Base-by-base conservation (phyloP, 495 filamentous ascomycete species). In the Coniosporium apollinis region DNA sequence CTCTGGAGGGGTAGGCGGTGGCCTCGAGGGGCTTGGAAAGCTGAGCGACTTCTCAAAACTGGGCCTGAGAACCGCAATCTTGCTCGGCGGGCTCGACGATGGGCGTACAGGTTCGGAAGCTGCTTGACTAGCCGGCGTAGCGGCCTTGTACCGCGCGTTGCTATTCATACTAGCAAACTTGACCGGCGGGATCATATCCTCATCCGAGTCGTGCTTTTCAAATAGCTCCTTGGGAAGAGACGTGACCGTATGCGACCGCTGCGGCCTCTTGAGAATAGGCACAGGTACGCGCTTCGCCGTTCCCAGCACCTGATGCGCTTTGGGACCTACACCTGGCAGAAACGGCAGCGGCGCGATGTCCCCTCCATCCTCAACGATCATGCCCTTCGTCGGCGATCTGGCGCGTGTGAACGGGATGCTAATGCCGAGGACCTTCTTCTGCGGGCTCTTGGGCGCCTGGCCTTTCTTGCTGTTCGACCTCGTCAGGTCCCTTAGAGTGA, bases 401-500 rank as follows among this genome's bases (percentile, higher is more conserved):
- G 48, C 45, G 19, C 17, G 19, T 3, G 38, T 22, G 13, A 37
- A 39, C 8, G 39, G 22, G 6, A 51, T 43, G 38, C 42, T 38
- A 21, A 58, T 44, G 6, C 51, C 53, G 26, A 58, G 46, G 20
- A 58, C 32, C 21, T 43, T 48, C 39, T 47, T 54, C 43, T 49
- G 52, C 2, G 55, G 55, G 21, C 53, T 58, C 44, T 52, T 58
- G 8, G 28, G 28, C 4, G 33, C 9, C 24, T 26, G 24, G 2
- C 13, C 13, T 26, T 8, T 26, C 24, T 8, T 9, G 9, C 2
- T 8, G 24, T 26, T 26, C 13, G 24, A 26, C 9, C 2, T 9
- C 9, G 9, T 26, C 24, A 17, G 18, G 11, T 32, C 8, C 30
- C 10, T 8, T 10, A 14, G 1, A 17, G 17, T 32, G 8, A 14